phyloP scores from a whole-genome alignment of 257 asterid genomes.

The Vinca minor region DNA sequence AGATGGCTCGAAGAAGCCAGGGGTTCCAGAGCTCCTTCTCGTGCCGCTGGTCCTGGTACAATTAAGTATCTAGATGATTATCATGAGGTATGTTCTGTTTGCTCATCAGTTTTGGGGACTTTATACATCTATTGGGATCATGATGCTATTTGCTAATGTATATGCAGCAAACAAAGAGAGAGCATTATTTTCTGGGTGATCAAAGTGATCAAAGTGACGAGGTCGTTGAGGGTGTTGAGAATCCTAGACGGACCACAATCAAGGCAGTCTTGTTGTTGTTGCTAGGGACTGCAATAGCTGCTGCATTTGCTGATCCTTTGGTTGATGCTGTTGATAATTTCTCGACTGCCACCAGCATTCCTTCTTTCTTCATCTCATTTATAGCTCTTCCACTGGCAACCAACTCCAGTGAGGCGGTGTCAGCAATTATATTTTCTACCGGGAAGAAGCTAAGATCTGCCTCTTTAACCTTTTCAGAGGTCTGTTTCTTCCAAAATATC shows the following conservation, averaged over 20 bases:
- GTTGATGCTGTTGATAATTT: slow-evolving; percentile 83
- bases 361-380: slow-evolving; percentile 84
- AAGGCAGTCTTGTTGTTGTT: slow-evolving; percentile 65
- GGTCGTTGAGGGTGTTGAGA: slow-evolving; percentile 46
- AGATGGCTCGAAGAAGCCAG: slow-evolving; percentile 72
- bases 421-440: slow-evolving; percentile 80
- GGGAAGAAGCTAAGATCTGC: slow-evolving; percentile 74
- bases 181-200: slow-evolving; percentile 55
- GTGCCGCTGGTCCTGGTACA: slow-evolving; percentile 35
- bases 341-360: slow-evolving; percentile 73
- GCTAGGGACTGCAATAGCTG: slow-evolving; percentile 76
- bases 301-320: slow-evolving; percentile 89
- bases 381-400: slow-evolving; percentile 87
- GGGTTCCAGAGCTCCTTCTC: slow-evolving; percentile 26
- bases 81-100: slow-evolving; percentile 46
- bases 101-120: slow-evolving; percentile 1
- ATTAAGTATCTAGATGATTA: slow-evolving; percentile 45
- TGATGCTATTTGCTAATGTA: slow-evolving; percentile 6
- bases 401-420: slow-evolving; percentile 91
- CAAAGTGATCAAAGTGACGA: slow-evolving; percentile 45
- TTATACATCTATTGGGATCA: neutral
- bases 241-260: slow-evolving; percentile 33
- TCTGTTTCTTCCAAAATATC: slow-evolving; percentile 13
- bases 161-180: slow-evolving; percentile 69
- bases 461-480: slow-evolving; percentile 93